Conservation (phyloP, 2,329 filamentous ascomycete species). For the Diaporthe vaccinii region DNA sequence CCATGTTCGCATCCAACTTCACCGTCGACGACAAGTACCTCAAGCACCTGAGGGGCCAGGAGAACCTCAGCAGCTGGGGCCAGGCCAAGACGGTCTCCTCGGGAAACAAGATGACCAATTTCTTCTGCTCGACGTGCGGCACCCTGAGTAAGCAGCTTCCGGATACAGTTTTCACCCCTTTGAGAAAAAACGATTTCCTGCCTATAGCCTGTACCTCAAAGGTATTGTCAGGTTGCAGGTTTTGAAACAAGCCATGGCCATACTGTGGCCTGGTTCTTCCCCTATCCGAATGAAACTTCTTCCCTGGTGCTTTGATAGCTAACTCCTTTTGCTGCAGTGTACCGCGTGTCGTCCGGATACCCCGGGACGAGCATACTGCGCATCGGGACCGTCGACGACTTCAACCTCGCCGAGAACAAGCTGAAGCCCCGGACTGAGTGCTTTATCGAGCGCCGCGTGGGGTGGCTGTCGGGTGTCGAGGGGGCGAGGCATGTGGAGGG, state of each 20-base stretch:
- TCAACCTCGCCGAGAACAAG: conserved; percentile 67
- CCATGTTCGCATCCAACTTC: conserved; percentile 74
- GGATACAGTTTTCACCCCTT: too few relatives aligned
- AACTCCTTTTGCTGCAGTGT: conserved; percentile 56
- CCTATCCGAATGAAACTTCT: too few relatives aligned
- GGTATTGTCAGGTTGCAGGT: too few relatives aligned
- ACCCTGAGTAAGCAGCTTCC: conserved; percentile 44
- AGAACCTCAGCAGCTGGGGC: conserved; percentile 61
- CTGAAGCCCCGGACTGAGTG: conserved; percentile 67
- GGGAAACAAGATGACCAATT: conserved; percentile 69
- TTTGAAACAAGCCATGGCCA: too few relatives aligned
- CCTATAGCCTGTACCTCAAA: too few relatives aligned
- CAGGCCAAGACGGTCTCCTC: conserved; percentile 63
- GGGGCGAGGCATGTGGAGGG: conserved; percentile 48
- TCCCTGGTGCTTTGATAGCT: too few relatives aligned
- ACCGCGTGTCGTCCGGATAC: conserved; percentile 60
- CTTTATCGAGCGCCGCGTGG: conserved; percentile 65
- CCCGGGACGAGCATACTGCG: conserved; percentile 64
- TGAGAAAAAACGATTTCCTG: too few relatives aligned
- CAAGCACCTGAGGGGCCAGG: conserved; percentile 63
- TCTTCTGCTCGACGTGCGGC: conserved; percentile 62
- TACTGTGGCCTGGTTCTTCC: too few relatives aligned
- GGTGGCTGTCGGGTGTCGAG: conserved; percentile 59
- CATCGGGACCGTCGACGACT: conserved; percentile 74
- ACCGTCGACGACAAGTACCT: conserved; percentile 60